These are phyloP conservation scores for Tetradesmus obliquus DNA, from an alignment of 139 green algal species.

Conservation along the genomic window DNA sequence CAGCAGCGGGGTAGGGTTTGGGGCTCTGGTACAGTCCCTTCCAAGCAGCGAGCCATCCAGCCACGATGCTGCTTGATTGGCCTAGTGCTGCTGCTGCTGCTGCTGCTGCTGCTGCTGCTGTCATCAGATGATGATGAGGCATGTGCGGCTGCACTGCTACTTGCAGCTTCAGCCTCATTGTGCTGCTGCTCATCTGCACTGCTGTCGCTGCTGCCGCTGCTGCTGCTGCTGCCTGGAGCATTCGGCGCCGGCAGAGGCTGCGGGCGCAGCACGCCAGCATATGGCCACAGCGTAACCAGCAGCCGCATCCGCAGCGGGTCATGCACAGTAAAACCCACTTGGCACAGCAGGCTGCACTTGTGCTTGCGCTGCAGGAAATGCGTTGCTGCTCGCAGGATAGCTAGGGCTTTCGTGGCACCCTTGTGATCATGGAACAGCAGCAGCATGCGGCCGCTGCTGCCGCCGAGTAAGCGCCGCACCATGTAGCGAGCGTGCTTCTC, in stretches of 20 bases:
- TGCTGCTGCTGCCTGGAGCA: not conserved
- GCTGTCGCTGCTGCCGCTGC: slow-evolving; percentile 3
- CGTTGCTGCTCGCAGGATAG: not conserved
- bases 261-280: slow-evolving; percentile 2
- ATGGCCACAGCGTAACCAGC: slow-evolving; percentile 23
- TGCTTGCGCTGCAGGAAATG: slow-evolving; percentile 16
- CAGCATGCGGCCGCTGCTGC: slow-evolving; percentile 14
- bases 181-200: not conserved
- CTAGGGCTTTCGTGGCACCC: not conserved
- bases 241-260: not conserved
- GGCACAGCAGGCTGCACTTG: slow-evolving; percentile 29
- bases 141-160: too few relatives aligned
- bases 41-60: slow-evolving; percentile 13
- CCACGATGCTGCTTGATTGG: not conserved
- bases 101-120: not conserved
- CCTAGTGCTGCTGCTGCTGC: not conserved
- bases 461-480: not conserved
- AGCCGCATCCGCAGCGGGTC: slow-evolving; percentile 7
- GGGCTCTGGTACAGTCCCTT: not conserved
- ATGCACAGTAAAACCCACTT: slow-evolving; percentile 10
- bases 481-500: slow-evolving; percentile 23
- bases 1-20: not conserved
- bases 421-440: slow-evolving; percentile 25
- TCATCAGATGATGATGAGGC: too few relatives aligned
- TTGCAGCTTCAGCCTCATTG: not conserved